Evolutionary conservation across 495 filamentous ascomycete genomes (phyloP).

Genomic region (Parachaetomium inaequale): DNA sequence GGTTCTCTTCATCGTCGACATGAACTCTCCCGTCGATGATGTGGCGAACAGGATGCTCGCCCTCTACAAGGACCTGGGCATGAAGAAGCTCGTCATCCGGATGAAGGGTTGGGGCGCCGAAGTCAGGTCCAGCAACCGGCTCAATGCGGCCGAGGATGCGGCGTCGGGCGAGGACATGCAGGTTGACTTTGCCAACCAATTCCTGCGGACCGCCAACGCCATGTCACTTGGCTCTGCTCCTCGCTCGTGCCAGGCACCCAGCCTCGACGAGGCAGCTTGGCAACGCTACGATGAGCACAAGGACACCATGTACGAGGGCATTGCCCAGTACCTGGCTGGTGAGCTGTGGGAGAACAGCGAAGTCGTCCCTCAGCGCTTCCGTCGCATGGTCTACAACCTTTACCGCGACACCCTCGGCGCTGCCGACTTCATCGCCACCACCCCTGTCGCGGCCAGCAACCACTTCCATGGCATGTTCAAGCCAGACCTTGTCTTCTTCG

Average conservation of each 20-base stretch:
- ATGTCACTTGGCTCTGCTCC: background rate
- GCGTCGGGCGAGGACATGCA: slow-evolving; percentile 1
- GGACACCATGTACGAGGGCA: background rate
- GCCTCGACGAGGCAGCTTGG: slow-evolving; percentile 27
- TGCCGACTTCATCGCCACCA: slow-evolving; percentile 30
- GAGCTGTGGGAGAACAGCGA: slow-evolving; percentile 3
- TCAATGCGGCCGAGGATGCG: slow-evolving; percentile 11
- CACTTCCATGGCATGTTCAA: slow-evolving; percentile 25
- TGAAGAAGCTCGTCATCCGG: slow-evolving; percentile 23
- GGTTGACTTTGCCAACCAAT: slow-evolving; percentile 23
- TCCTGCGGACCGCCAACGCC: slow-evolving; percentile 14
- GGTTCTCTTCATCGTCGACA: slow-evolving; percentile 30
- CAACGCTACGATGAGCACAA: slow-evolving; percentile 15
- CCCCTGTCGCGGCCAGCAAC: slow-evolving; percentile 22
- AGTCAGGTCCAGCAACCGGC: background rate
- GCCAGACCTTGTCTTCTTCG: slow-evolving; percentile 29
- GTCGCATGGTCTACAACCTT: slow-evolving; percentile 10
- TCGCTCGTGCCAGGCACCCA: slow-evolving; percentile 9
- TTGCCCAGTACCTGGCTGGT: slow-evolving; percentile 9
- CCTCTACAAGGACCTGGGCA: slow-evolving; percentile 17
- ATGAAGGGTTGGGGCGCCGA: slow-evolving; percentile 21
- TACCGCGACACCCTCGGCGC: slow-evolving; percentile 21
- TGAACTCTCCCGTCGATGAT: slow-evolving; percentile 28
- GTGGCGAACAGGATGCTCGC: slow-evolving; percentile 16
- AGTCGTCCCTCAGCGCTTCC: background rate